phyloP scores from a whole-genome alignment of 495 filamentous ascomycete genomes.

The Penicillium verhagenii region DNA sequence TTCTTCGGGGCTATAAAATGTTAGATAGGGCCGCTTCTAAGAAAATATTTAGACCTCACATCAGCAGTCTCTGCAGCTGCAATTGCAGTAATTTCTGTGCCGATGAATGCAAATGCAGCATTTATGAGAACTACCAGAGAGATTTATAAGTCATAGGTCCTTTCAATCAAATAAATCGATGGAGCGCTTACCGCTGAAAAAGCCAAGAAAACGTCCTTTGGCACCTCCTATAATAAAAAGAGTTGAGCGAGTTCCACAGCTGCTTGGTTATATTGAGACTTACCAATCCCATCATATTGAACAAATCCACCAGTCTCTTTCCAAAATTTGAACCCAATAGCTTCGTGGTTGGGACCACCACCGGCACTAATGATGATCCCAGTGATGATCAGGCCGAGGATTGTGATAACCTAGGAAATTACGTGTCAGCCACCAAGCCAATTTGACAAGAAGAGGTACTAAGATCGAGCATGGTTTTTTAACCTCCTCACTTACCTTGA shows the following conservation, averaged over 20 bases:
- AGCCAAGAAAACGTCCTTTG: conserved; percentile 17
- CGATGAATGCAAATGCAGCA: conserved; percentile 20
- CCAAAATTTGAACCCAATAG: conserved; percentile 32
- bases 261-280: background rate
- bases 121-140: conserved; percentile 10
- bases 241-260: background rate
- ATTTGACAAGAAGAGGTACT: background rate
- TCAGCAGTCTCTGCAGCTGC: conserved; percentile 14
- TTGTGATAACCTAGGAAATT: conserved; percentile 16
- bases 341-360: conserved; percentile 37
- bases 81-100: conserved; percentile 16
- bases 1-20: conserved; percentile 15
- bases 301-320: conserved; percentile 20
- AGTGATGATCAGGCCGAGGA: conserved; percentile 26
- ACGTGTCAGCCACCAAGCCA: background rate
- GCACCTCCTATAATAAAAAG: conserved; percentile 10
- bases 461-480: no score
- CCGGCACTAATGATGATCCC: conserved; percentile 31
- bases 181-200: conserved; percentile 11
- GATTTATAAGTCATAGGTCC: background rate
- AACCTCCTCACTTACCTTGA: conserved; percentile 17
- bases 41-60: background rate
- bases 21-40: background rate
- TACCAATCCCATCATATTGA: conserved; percentile 20
- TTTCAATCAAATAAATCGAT: no score